Percentiles rank a stretch among this genome's conserved stretches.
Conservation (phyloP, 148 eudicot species). For the Nepenthes mirabilis region DNA sequence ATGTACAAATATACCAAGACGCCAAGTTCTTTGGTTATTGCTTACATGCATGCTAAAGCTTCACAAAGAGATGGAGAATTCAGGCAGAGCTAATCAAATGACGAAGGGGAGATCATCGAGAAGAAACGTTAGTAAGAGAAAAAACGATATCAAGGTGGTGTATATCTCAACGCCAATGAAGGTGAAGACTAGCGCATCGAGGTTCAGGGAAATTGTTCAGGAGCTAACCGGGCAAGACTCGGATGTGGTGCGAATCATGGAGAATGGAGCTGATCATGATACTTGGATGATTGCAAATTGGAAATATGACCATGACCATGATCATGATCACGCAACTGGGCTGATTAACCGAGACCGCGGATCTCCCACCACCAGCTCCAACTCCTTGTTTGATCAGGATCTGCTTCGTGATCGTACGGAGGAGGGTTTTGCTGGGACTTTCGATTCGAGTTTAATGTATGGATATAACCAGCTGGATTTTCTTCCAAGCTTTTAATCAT, state of each 20-base stretch:
- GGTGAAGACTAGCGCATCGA: slow-evolving; percentile 34
- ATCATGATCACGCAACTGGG: too few species aligned
- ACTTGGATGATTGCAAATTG: not conserved
- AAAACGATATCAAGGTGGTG: slow-evolving; percentile 24
- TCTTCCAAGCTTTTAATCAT: too few species aligned
- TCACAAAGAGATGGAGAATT: not conserved
- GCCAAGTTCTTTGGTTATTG: not conserved
- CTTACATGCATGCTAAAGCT: not conserved
- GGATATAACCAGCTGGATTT: too few species aligned
- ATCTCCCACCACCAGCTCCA: too few species aligned
- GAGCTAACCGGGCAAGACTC: slow-evolving; percentile 48
- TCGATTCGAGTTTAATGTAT: too few species aligned
- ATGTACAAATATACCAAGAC: not conserved
- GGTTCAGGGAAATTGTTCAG: slow-evolving; percentile 32
- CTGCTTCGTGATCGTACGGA: too few species aligned
- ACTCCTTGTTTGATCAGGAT: too few species aligned
- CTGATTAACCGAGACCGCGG: too few species aligned
- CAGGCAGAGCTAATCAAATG: not conserved
- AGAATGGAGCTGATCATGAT: not conserved
- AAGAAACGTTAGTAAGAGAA: not conserved
- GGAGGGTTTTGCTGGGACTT: too few species aligned
- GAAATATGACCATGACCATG: too few species aligned
- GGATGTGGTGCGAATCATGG: slow-evolving; percentile 26
- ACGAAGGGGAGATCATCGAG: not conserved
- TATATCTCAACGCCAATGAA: slow-evolving; percentile 52